Percentiles rank a stretch among this genome's conserved stretches.
These are phyloP conservation scores for Calophaca sinica DNA, from an alignment of 306 rosid genomes.

Conservation along the genomic window DNA sequence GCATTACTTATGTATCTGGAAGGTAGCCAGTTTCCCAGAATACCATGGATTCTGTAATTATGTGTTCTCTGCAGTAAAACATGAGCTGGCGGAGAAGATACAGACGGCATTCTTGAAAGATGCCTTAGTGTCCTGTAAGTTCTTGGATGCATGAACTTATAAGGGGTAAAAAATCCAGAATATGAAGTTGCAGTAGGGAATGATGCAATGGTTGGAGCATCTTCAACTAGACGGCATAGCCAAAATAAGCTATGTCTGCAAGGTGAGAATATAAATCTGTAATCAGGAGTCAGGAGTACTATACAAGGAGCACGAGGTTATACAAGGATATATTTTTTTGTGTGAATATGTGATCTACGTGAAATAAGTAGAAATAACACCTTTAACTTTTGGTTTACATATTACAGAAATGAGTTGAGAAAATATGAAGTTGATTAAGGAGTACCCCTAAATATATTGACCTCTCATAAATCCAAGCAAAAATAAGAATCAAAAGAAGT, in stretches of 20 bases:
- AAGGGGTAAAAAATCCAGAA: constrained; percentile 38
- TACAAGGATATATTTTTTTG: not conserved
- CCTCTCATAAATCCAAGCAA: not conserved
- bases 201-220: constrained; percentile 49
- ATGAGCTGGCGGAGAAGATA: constrained; percentile 31
- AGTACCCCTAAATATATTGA: not conserved
- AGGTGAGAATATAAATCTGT: constrained; percentile 27
- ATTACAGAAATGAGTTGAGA: not conserved
- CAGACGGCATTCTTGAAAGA: constrained; percentile 32
- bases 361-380: not conserved
- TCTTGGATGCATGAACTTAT: constrained; percentile 43
- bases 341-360: not conserved
- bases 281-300: constrained; percentile 25
- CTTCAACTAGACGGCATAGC: constrained; percentile 48
- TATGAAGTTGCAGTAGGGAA: constrained; percentile 33
- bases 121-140: constrained; percentile 42
- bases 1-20: constrained; percentile 61
- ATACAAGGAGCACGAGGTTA: constrained; percentile 10
- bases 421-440: constrained; percentile 4
- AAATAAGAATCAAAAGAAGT: not conserved
- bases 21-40: constrained; percentile 48
- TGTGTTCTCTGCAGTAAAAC: constrained; percentile 41
- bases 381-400: constrained; percentile 6
- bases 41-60: constrained; percentile 31
- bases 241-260: constrained; percentile 62